phyloP scores from a whole-genome alignment of 139 green algal species.

The Ettlia oleoabundans region DNA sequence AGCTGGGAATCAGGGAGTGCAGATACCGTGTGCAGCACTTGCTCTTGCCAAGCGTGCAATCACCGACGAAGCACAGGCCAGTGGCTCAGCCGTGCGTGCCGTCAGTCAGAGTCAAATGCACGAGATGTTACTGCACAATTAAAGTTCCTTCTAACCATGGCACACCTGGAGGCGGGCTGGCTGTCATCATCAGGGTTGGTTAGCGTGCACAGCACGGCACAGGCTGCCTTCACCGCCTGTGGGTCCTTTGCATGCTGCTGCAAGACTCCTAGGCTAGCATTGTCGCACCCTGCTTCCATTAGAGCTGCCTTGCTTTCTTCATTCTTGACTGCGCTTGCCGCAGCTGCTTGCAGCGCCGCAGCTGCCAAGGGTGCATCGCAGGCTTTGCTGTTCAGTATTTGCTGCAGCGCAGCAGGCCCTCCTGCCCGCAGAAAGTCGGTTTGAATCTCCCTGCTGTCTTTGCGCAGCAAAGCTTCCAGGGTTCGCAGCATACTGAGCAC shows the following conservation, averaged over 20 bases:
- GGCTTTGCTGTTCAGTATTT: not conserved
- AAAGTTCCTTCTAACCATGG: too few relatives aligned
- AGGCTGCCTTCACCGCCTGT: slow-evolving; percentile 38
- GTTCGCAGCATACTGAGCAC: not conserved
- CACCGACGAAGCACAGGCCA: too few relatives aligned
- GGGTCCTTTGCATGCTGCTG: not conserved
- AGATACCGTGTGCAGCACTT: too few relatives aligned
- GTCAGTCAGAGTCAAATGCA: too few relatives aligned
- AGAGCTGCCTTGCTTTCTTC: slow-evolving; percentile 67
- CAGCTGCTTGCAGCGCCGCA: slow-evolving; percentile 38
- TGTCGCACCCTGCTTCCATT: slow-evolving; percentile 37
- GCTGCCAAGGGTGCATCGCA: slow-evolving; percentile 25
- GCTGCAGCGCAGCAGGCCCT: not conserved
- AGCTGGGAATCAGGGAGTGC: too few relatives aligned
- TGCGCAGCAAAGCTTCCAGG: not conserved
- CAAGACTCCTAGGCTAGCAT: slow-evolving; percentile 23
- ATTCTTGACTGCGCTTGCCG: slow-evolving; percentile 50
- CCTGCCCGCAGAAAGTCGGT: not conserved
- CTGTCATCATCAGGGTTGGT: slow-evolving; percentile 72
- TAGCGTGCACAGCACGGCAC: slow-evolving; percentile 50
- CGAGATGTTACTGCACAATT: too few relatives aligned
- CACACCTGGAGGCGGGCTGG: slow-evolving; percentile 51
- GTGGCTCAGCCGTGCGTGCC: too few relatives aligned
- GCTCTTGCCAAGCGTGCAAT: too few relatives aligned
- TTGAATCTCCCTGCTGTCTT: slow-evolving; percentile 3